These are phyloP conservation scores for Fusarium sp. DNA, from an alignment of 2,329 filamentous ascomycete genomes.

Conservation along the genomic window DNA sequence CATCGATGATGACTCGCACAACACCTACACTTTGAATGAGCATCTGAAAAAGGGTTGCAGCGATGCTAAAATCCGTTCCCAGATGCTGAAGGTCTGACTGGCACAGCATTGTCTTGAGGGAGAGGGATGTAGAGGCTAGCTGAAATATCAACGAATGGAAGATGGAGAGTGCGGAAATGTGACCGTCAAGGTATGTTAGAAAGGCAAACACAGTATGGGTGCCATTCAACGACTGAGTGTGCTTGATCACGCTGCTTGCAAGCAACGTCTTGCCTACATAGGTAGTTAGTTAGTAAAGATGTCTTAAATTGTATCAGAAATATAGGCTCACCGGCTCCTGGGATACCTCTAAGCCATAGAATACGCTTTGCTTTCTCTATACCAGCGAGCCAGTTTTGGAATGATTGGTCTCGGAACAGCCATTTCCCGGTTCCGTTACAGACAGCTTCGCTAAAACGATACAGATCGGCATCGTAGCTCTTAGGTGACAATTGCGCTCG, in stretches of 20 bases:
- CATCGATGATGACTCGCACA: neutral
- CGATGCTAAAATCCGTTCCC: rapidly evolving
- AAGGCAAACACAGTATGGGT: neutral
- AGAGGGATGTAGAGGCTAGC: neutral
- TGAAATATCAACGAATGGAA: neutral
- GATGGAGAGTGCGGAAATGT: neutral
- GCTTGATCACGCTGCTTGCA: neutral
- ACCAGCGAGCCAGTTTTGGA: neutral
- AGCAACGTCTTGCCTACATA: neutral
- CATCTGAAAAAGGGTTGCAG: rapidly evolving
- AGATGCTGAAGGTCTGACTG: neutral
- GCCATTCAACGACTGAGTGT: neutral
- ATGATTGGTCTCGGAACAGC: neutral
- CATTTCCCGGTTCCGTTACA: neutral
- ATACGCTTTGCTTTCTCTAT: neutral
- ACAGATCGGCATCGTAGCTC: neutral
- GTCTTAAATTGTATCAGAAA: rapidly evolving
- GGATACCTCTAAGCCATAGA: neutral
- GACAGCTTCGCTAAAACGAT: neutral
- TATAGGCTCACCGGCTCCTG: neutral
- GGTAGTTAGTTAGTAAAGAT: rapidly evolving
- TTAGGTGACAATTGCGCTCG: neutral
- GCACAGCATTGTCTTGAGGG: neutral
- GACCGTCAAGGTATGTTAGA: neutral
- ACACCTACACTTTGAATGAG: neutral